Base-by-base conservation (phyloP, 371 early-diverging fungal species). In the Chytridiales sp. region DNA sequence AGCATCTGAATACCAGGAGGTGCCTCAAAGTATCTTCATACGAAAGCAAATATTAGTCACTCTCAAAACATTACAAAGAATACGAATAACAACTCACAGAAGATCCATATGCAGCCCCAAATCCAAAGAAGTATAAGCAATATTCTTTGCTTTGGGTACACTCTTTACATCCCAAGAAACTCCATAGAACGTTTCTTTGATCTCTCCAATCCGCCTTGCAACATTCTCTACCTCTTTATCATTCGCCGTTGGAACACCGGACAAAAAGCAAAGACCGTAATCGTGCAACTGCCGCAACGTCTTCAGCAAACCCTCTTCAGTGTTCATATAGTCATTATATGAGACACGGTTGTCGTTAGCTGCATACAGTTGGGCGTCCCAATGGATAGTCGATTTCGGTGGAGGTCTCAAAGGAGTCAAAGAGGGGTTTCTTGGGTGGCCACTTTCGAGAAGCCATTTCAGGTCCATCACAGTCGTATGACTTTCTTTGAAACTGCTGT, bases 61-160 rank as follows among this genome's bases (percentile, higher is more conserved):
- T 48, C 8, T 21, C 9, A 40, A 19, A 11, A n/a, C n/a, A 36
- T 58, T 15, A 21, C 2, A 27, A 9, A 21, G n/a, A 61, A 68
- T 57, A 27, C 3, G 19, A 38, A 49, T 59, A 17, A 11, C 15
- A 19, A 63, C 82, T 74, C 81, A 90, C 92, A 92, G 75, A 49
- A 94, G 75, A 79, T 94, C 94, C 94, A 93, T 93, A 68, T 94
- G 94, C 53, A 91, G 82, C 1, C 91, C 92, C 15, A 94, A 79
- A 61, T 86, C 83, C 30, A 93, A 70, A 56, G 79, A 77, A 0
- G 94, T 93, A 61, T 94, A 94, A 11, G 94, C 94, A 66, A 94
- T 89, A 69, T 94, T 94, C 60, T 83, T 87, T 17, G 91, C 85
- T 42, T 89, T 73, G 3, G 86, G 86, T 6, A 86, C 77, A 35